These are phyloP conservation scores for Closterium sp. DNA, from an alignment of 139 green algal species.

Conservation along the genomic window DNA sequence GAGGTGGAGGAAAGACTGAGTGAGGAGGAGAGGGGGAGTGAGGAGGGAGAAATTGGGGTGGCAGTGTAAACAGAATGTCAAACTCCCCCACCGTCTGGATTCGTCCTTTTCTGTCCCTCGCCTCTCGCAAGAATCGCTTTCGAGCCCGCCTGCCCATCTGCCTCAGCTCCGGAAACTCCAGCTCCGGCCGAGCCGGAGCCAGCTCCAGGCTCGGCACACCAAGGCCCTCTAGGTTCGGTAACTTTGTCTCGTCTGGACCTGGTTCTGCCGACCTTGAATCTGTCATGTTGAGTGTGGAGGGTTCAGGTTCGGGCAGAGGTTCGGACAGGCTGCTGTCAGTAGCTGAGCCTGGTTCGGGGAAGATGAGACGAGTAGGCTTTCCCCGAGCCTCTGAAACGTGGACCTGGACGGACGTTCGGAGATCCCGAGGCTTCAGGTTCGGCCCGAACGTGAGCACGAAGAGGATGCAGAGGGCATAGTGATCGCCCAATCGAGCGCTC, in stretches of 20 bases:
- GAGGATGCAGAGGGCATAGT: conserved; percentile 29
- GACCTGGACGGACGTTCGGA: conserved; percentile 23
- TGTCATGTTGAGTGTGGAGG: neutral
- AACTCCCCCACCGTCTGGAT: conserved; percentile 33
- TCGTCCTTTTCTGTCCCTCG: neutral
- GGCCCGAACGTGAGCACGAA: conserved; percentile 22
- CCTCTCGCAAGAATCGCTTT: conserved; percentile 10
- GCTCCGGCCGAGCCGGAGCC: neutral
- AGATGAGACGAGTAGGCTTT: neutral
- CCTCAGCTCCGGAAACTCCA: neutral
- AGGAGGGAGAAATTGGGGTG: neutral
- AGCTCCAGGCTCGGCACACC: neutral
- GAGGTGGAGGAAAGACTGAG: neutral
- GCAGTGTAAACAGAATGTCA: conserved; percentile 23
- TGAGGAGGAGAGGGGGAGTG: too few relatives aligned
- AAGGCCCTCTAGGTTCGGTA: neutral
- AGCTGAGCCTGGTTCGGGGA: neutral
- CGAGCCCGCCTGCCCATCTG: conserved; percentile 3
- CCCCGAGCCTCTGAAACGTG: conserved; percentile 1
- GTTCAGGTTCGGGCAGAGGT: neutral
- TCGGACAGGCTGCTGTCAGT: neutral
- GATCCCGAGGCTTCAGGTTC: neutral
- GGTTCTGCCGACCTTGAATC: neutral
- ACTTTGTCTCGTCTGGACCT: neutral
- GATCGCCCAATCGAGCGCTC: conserved; percentile 15